Percentiles rank a stretch among this genome's conserved stretches.
Conservation (phyloP, 331 rosid species). For the Malus hybrid region DNA sequence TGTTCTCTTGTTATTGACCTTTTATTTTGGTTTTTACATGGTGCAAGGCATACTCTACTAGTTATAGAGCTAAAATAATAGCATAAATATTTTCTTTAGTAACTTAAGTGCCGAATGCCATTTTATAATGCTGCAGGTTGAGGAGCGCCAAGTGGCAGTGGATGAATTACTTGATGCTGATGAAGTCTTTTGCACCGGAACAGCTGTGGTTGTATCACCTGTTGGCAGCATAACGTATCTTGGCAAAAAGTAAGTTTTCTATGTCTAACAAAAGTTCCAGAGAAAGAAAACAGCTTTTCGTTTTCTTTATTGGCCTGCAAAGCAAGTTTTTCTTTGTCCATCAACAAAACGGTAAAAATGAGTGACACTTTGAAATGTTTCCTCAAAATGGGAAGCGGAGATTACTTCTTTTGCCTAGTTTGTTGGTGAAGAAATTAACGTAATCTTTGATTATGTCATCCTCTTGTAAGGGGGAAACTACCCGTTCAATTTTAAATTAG, state of each 20-base stretch:
- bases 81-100: neutral
- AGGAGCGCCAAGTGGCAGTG: slow-evolving; percentile 80
- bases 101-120: neutral
- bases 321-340: slow-evolving; percentile 3
- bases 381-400: neutral
- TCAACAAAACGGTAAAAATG: neutral
- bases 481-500: too few species aligned
- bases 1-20: neutral
- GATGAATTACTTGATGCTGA: slow-evolving; percentile 92
- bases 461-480: neutral
- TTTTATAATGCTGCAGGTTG: slow-evolving; percentile 55
- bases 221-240: slow-evolving; percentile 86
- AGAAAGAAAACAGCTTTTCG: neutral
- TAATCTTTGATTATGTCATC: neutral
- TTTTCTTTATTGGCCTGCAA: neutral
- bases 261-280: neutral
- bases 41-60: neutral
- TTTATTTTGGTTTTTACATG: neutral
- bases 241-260: slow-evolving; percentile 47
- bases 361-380: neutral
- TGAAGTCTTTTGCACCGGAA: slow-evolving; percentile 94
- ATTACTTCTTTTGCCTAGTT: neutral
- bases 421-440: neutral
- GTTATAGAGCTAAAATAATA: neutral
- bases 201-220: slow-evolving; percentile 97